These are phyloP conservation scores for Neohortaea acidophila DNA, from an alignment of 495 filamentous ascomycete genomes.

Conservation along the genomic window DNA sequence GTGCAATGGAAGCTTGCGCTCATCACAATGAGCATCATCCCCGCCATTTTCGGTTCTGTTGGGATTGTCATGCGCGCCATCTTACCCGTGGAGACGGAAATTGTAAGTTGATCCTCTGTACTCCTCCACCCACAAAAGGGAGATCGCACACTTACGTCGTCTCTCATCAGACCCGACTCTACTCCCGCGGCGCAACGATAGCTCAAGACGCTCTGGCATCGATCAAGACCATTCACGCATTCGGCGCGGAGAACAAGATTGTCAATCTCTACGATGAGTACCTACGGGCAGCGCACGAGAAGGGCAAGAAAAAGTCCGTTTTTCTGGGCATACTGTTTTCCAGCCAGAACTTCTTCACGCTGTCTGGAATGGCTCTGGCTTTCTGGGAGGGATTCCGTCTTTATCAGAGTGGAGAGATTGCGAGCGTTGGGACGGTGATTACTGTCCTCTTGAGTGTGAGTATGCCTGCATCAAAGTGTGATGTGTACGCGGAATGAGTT, in stretches of 20 bases:
- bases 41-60: slow-evolving; percentile 7
- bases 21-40: slow-evolving; percentile 15
- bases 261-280: slow-evolving; percentile 10
- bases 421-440: slow-evolving; percentile 10
- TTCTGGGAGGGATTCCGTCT: slow-evolving; percentile 16
- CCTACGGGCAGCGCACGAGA: slow-evolving; percentile 7
- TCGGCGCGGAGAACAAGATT: slow-evolving; percentile 10
- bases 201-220: slow-evolving; percentile 13
- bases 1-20: slow-evolving; percentile 20
- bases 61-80: background rate
- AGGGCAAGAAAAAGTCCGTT: slow-evolving; percentile 13
- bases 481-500: too few species aligned
- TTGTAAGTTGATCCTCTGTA: slow-evolving; percentile 1
- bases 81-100: slow-evolving; percentile 2
- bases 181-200: slow-evolving; percentile 10
- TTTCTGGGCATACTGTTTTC: slow-evolving; percentile 13
- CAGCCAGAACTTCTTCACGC: slow-evolving; percentile 11
- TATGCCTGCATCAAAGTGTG: too few species aligned
- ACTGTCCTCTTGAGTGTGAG: too few species aligned
- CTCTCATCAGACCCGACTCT: slow-evolving; percentile 3
- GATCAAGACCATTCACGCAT: slow-evolving; percentile 17
- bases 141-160: background rate
- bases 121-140: background rate
- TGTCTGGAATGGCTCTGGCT: slow-evolving; percentile 12
- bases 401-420: slow-evolving; percentile 13